Evolutionary conservation across 2,329 filamentous ascomycete genomes (phyloP).

Genomic region (Rhynchosporium graminicola): DNA sequence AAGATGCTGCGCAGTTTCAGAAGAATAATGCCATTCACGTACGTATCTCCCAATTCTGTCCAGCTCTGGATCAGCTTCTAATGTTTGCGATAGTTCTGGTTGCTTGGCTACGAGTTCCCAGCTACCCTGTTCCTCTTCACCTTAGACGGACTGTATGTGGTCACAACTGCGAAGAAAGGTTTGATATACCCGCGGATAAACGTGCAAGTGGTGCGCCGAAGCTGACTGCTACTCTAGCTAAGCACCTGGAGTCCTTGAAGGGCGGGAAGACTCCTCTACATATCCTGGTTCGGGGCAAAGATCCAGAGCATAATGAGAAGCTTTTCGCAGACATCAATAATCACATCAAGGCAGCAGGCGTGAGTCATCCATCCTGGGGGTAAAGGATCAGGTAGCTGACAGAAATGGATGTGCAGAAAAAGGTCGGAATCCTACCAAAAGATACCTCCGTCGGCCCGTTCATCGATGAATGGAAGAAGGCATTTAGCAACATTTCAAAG

Average conservation of each 20-base stretch:
- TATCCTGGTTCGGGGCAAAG: conserved; percentile 88
- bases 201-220: conserved; percentile 21
- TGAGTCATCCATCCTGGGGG: conserved; percentile 49
- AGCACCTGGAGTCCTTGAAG: conserved; percentile 89
- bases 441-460: conserved; percentile 86
- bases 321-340: conserved; percentile 83
- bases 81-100: conserved; percentile 73
- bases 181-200: conserved; percentile 18
- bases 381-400: conserved; percentile 17
- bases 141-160: conserved; percentile 80
- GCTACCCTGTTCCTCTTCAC: conserved; percentile 94
- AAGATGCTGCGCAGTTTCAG: conserved; percentile 81
- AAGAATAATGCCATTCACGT: conserved; percentile 98
- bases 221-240: conserved; percentile 61
- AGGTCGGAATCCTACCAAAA: conserved; percentile 84
- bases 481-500: conserved; percentile 75
- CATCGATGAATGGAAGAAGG: conserved; percentile 92
- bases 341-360: conserved; percentile 82
- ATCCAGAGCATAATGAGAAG: conserved; percentile 87
- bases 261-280: conserved; percentile 91
- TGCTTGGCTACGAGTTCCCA: conserved; percentile 97
- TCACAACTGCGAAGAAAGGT: conserved; percentile 99
- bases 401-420: conserved; percentile 60
- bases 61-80: conserved; percentile 13
- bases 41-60: conserved; percentile 44